These are phyloP conservation scores for Daedaleopsis nitida DNA, from an alignment of 768 basidiomycete genomes.

Conservation along the genomic window DNA sequence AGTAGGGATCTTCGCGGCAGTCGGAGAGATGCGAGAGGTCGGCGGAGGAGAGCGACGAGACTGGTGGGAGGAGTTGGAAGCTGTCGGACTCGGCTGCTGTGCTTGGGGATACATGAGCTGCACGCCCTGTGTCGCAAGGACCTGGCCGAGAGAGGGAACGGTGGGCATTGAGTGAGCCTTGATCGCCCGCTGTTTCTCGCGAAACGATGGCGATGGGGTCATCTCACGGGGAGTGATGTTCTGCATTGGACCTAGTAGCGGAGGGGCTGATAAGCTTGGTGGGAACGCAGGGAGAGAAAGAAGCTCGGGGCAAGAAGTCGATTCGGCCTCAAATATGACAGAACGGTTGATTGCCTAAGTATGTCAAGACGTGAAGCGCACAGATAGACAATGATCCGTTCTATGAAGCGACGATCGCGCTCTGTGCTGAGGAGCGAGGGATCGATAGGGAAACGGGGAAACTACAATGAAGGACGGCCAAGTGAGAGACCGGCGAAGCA, in stretches of 20 bases:
- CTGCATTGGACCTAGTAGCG: conserved; percentile 30
- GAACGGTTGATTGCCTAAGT: conserved; percentile 21
- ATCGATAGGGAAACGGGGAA: conserved; percentile 13
- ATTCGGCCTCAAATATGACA: conserved; percentile 19
- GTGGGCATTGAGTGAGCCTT: conserved; percentile 66
- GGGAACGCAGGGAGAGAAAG: conserved; percentile 17
- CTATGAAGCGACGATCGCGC: conserved; percentile 10
- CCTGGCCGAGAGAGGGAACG: conserved; percentile 57
- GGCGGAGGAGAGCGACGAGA: conserved; percentile 36
- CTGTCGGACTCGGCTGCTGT: conserved; percentile 40
- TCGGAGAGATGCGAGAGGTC: conserved; percentile 34
- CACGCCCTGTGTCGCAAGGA: conserved; percentile 43
- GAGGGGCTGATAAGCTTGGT: conserved; percentile 22
- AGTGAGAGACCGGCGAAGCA: conserved; percentile 3
- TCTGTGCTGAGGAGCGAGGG: conserved; percentile 5
- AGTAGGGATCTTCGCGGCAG: conserved; percentile 35
- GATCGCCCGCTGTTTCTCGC: conserved; percentile 50
- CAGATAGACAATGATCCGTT: conserved; percentile 17
- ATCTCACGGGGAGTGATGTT: conserved; percentile 42
- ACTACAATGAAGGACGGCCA: conserved; percentile 10
- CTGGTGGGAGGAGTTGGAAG: conserved; percentile 36
- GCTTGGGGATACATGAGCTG: conserved; percentile 37
- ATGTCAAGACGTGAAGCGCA: conserved; percentile 19
- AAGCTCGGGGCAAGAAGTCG: conserved; percentile 20
- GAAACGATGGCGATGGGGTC: conserved; percentile 44